phyloP scores from a whole-genome alignment of 2,329 filamentous ascomycete species.

The Dactylellina drechsleri region DNA sequence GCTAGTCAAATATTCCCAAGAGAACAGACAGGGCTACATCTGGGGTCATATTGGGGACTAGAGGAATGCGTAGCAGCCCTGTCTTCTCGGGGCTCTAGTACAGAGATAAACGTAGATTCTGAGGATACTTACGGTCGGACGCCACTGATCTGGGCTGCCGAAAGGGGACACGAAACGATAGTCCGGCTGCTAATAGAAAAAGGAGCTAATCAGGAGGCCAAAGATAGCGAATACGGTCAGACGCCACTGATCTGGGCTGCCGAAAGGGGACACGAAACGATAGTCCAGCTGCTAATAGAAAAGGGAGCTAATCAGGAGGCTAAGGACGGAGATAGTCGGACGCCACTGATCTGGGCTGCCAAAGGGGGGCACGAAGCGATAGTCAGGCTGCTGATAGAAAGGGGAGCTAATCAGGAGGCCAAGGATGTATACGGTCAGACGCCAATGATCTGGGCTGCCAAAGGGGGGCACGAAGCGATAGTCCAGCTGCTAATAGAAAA shows the following conservation, averaged over 20 bases:
- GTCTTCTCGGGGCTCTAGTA: background rate
- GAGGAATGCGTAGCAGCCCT: background rate
- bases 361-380: constrained; percentile 33
- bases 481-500: constrained; percentile 7
- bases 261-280: background rate
- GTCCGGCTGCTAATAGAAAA: constrained; percentile 35
- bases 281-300: constrained; percentile 8
- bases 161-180: constrained; percentile 2
- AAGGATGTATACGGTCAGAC: constrained; percentile 8
- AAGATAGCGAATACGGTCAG: background rate
- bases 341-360: constrained; percentile 49
- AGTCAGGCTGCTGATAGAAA: constrained; percentile 7
- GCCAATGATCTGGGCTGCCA: constrained; percentile 16
- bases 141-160: constrained; percentile 45
- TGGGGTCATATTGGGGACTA: constrained; percentile 16
- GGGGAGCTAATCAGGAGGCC: constrained; percentile 3
- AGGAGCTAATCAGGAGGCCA: constrained; percentile 18
- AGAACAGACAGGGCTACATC: background rate
- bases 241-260: constrained; percentile 27
- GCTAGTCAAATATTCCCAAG: constrained; percentile 1
- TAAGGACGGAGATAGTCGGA: background rate
- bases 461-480: background rate
- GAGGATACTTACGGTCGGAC: constrained; percentile 34
- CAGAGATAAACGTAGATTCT: background rate
- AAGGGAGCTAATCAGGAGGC: constrained; percentile 14